phyloP scores from a whole-genome alignment of 2,329 filamentous ascomycete genomes.

The Colletotrichum cordylinicola region DNA sequence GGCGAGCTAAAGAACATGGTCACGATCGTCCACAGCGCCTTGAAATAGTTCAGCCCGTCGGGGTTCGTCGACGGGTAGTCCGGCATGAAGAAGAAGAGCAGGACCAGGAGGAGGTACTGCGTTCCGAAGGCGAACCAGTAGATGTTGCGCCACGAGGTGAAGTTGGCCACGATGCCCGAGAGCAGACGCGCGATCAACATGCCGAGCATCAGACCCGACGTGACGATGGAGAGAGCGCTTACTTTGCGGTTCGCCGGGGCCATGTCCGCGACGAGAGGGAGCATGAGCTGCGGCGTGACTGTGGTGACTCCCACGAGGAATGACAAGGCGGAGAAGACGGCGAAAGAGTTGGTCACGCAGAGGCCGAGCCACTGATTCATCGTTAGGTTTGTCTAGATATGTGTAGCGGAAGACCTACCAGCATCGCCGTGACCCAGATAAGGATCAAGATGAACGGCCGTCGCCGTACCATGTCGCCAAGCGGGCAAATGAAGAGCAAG shows the following conservation, averaged over 20 bases:
- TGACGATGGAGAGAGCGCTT: conserved; percentile 74
- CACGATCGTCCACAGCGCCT: conserved; percentile 69
- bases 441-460: conserved; percentile 73
- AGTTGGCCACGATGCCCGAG: conserved; percentile 77
- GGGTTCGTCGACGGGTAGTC: conserved; percentile 81
- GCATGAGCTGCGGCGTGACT: conserved; percentile 81
- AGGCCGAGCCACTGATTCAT: conserved; percentile 69
- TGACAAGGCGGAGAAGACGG: conserved; percentile 71
- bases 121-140: conserved; percentile 80
- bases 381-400: not conserved
- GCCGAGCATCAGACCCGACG: conserved; percentile 77
- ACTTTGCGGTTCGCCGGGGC: conserved; percentile 73
- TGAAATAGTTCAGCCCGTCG: conserved; percentile 66
- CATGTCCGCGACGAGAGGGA: conserved; percentile 80
- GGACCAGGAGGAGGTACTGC: conserved; percentile 69
- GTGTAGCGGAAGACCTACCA: conserved; percentile 51
- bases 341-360: conserved; percentile 70
- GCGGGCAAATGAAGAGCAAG: conserved; percentile 75
- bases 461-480: conserved; percentile 73
- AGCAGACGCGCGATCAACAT: conserved; percentile 79
- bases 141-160: conserved; percentile 75
- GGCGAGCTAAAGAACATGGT: conserved; percentile 70
- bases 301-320: conserved; percentile 80
- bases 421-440: conserved; percentile 69
- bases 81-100: conserved; percentile 78